Conservation (phyloP, 352 stramenopile species). For the Elongisporangium undulatum region DNA sequence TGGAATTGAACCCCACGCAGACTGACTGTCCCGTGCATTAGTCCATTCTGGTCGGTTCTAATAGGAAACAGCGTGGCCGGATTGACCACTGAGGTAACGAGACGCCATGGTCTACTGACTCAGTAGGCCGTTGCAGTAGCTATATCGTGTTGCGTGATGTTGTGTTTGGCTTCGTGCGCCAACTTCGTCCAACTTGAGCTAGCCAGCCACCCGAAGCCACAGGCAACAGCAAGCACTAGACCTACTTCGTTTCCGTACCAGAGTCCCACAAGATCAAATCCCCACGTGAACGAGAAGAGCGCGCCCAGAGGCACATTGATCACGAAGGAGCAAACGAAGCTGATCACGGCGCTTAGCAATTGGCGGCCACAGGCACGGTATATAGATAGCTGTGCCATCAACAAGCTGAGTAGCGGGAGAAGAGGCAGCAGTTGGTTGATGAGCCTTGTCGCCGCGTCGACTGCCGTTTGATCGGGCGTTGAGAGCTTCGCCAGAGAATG, state of each 20-base stretch:
- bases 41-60: too few relatives aligned
- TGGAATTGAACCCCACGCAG: too few relatives aligned
- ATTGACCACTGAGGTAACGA: too few relatives aligned
- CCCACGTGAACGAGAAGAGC: conserved; percentile 11
- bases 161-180: conserved; percentile 10
- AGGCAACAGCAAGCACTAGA: conserved; percentile 8
- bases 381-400: conserved; percentile 8
- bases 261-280: conserved; percentile 20
- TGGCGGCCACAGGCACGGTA: conserved; percentile 16
- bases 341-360: conserved; percentile 58
- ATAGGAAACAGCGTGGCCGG: too few relatives aligned
- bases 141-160: neutral
- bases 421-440: too few relatives aligned
- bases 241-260: conserved; percentile 23
- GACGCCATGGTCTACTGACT: too few relatives aligned
- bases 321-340: conserved; percentile 71
- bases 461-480: too few relatives aligned
- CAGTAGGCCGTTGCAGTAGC: too few relatives aligned
- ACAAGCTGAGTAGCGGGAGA: too few relatives aligned
- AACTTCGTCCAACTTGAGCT: conserved; percentile 9
- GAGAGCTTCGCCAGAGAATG: too few relatives aligned
- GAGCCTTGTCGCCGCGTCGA: too few relatives aligned
- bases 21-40: too few relatives aligned
- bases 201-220: conserved; percentile 5
- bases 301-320: conserved; percentile 20